phyloP scores from a whole-genome alignment of 129 eudicot species.

The Flaveria robusta region DNA sequence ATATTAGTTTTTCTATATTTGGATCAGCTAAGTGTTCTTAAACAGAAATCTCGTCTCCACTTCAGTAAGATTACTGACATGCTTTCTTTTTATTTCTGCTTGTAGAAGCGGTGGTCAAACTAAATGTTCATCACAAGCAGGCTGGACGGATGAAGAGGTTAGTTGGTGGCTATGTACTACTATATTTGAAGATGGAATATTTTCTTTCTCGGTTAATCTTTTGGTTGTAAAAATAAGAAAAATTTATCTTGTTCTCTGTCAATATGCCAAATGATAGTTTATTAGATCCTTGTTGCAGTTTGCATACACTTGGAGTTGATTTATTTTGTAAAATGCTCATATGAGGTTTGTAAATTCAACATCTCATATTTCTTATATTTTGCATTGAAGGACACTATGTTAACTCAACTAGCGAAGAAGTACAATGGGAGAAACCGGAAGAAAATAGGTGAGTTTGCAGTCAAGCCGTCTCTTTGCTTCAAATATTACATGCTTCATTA shows the following conservation, averaged over 20 bases:
- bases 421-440: too few species aligned
- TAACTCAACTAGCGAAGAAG: too few species aligned
- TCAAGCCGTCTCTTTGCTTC: constrained; percentile 14
- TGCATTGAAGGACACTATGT: too few species aligned
- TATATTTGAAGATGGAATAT: too few species aligned
- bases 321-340: too few species aligned
- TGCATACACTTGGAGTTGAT: too few species aligned
- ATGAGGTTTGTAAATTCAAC: too few species aligned
- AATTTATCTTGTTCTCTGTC: background rate
- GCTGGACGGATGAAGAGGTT: constrained; percentile 95
- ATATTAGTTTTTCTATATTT: background rate
- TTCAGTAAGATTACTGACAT: constrained; percentile 14
- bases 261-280: too few species aligned
- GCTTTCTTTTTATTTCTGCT: constrained; percentile 17
- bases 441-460: constrained; percentile 53
- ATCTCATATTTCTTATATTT: too few species aligned
- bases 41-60: background rate
- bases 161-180: constrained; percentile 7
- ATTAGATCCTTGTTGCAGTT: too few species aligned
- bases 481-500: background rate
- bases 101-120: constrained; percentile 45
- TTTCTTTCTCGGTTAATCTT: constrained; percentile 5
- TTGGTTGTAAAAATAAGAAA: constrained; percentile 12
- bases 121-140: constrained; percentile 82
- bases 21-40: background rate